A percentile compares a stretch with the other conserved stretches of the same genome.
Evolutionary conservation across 441 rosid genomes (phyloP).

Genomic region (Melianthus villosus): DNA sequence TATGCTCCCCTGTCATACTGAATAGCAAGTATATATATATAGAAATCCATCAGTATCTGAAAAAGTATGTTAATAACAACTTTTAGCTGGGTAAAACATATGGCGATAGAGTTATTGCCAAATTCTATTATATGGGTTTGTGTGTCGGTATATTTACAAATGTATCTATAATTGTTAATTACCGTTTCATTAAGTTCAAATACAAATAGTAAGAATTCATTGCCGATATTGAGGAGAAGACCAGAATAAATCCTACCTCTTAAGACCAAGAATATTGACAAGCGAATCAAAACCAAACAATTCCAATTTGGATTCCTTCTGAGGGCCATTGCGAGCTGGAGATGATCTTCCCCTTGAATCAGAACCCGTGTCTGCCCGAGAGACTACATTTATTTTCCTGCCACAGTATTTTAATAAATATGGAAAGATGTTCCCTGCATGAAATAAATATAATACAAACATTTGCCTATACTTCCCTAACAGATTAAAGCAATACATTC

Average conservation of each 20-base stretch:
- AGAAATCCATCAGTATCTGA: constrained; percentile 6
- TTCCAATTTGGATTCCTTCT: constrained; percentile 56
- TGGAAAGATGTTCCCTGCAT: neutral
- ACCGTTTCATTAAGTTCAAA: too few relatives aligned
- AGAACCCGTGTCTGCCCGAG: constrained; percentile 18
- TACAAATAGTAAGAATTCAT: too few relatives aligned
- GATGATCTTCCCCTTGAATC: constrained; percentile 22
- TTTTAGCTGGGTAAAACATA: too few relatives aligned
- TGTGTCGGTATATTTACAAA: too few relatives aligned
- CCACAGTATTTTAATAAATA: constrained; percentile 7
- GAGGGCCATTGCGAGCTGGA: constrained; percentile 43
- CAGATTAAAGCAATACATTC: too few relatives aligned
- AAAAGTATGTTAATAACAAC: constrained; percentile 10
- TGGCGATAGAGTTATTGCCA: too few relatives aligned
- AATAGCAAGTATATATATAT: too few relatives aligned
- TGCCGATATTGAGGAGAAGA: too few relatives aligned
- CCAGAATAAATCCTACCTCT: constrained; percentile 33
- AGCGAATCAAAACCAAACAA: constrained; percentile 98
- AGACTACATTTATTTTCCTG: constrained; percentile 45
- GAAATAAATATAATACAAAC: neutral
- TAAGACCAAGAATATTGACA: constrained; percentile 92
- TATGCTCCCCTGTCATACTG: constrained; percentile 92
- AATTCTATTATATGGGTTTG: too few relatives aligned
- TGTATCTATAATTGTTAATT: too few relatives aligned
- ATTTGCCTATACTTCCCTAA: too few relatives aligned